These are phyloP conservation scores for Quercus bicolor DNA, from an alignment of 306 rosid genomes.

Conservation along the genomic window DNA sequence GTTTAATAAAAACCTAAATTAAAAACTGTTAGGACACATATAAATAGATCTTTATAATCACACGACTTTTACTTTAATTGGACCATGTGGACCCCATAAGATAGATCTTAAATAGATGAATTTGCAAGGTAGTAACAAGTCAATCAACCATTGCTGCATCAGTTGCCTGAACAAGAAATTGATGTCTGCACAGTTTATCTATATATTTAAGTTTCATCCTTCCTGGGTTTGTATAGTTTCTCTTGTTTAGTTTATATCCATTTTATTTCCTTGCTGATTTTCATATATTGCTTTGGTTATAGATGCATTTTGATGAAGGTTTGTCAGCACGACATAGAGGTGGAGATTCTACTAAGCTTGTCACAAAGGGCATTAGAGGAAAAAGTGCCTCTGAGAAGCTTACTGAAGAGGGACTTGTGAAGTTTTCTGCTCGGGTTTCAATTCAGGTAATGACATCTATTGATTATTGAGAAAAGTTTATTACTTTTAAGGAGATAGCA, in stretches of 20 bases:
- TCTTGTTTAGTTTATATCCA: constrained; percentile 1
- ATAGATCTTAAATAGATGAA: too few species aligned
- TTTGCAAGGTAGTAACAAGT: too few species aligned
- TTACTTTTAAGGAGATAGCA: neutral
- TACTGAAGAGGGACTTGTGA: constrained; percentile 91
- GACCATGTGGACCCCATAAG: too few species aligned
- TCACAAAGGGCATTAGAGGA: constrained; percentile 73
- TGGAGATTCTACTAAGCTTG: constrained; percentile 78
- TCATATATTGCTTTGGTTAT: constrained; percentile 15
- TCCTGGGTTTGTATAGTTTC: constrained; percentile 15
- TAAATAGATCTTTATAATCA: too few species aligned
- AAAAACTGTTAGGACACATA: too few species aligned
- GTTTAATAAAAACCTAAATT: too few species aligned
- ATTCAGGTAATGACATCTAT: constrained; percentile 69
- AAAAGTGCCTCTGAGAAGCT: constrained; percentile 81
- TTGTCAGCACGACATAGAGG: constrained; percentile 85
- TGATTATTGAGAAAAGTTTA: constrained; percentile 6
- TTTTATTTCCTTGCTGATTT: neutral
- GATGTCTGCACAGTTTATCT: neutral
- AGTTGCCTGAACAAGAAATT: neutral
- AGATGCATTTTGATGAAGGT: constrained; percentile 97
- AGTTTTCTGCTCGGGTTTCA: constrained; percentile 80
- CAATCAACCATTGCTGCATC: too few species aligned
- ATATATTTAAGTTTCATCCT: neutral
- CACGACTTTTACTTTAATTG: too few species aligned